phyloP scores from a whole-genome alignment of 1,284 basidiomycete species.

The Athelia psychrophila region DNA sequence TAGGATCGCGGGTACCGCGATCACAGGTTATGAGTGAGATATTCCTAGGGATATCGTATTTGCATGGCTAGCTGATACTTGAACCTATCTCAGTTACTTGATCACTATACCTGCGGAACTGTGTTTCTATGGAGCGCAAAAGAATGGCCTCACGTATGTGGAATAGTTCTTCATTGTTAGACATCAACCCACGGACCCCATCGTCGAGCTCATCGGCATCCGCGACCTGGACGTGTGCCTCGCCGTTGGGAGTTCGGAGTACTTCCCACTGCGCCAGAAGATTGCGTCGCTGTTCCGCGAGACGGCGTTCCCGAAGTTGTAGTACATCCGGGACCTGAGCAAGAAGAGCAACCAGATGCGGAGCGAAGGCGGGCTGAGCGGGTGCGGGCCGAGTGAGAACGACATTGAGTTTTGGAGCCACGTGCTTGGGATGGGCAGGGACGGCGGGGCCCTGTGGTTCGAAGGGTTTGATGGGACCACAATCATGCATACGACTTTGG shows the following conservation, averaged over 20 bases:
- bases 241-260: constrained; percentile 38
- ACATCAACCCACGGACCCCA: constrained; percentile 52
- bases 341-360: constrained; percentile 38
- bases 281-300: constrained; percentile 53
- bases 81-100: not conserved
- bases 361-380: constrained; percentile 12
- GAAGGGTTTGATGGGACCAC: constrained; percentile 52
- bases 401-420: constrained; percentile 49
- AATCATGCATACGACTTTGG: constrained; percentile 25
- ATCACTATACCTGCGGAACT: not conserved
- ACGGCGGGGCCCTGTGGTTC: constrained; percentile 49
- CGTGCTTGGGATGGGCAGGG: constrained; percentile 44
- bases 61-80: not conserved
- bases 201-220: constrained; percentile 64
- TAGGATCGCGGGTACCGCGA: not conserved
- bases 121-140: not conserved
- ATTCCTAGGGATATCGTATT: not conserved
- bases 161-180: not conserved
- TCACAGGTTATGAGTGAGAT: not conserved
- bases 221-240: constrained; percentile 66
- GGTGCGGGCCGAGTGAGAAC: constrained; percentile 7
- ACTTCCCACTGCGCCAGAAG: constrained; percentile 66
- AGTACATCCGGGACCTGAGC: constrained; percentile 62
- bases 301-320: constrained; percentile 59
- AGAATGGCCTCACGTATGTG: not conserved